These are phyloP conservation scores for Ramaria sp. DNA, from an alignment of 768 basidiomycete species.

Conservation along the genomic window DNA sequence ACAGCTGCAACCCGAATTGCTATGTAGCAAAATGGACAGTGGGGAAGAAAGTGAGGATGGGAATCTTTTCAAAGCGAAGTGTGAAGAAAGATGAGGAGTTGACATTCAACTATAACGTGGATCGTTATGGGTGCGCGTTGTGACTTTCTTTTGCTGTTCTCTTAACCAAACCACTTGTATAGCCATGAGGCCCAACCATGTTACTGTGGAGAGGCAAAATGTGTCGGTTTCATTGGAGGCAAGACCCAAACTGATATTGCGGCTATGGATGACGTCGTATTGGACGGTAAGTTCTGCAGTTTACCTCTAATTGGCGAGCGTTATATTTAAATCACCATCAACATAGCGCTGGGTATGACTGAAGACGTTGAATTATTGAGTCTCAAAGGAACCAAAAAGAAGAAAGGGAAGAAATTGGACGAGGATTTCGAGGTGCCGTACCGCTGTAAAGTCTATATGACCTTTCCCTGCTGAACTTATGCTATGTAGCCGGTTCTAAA, in stretches of 20 bases:
- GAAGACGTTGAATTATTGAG: constrained; percentile 79
- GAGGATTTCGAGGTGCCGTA: constrained; percentile 77
- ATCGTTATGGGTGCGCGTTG: constrained; percentile 82
- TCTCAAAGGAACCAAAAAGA: constrained; percentile 82
- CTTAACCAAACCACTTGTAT: neutral
- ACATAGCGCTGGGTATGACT: constrained; percentile 81
- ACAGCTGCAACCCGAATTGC: constrained; percentile 95
- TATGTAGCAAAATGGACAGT: constrained; percentile 98
- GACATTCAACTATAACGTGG: constrained; percentile 99
- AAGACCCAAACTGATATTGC: constrained; percentile 97
- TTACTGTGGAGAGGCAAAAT: constrained; percentile 92
- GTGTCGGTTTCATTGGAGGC: constrained; percentile 92
- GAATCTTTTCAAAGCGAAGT: constrained; percentile 84
- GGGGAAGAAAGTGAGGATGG: constrained; percentile 85
- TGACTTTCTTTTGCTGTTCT: neutral
- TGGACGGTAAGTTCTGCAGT: constrained; percentile 55
- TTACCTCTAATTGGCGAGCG: neutral
- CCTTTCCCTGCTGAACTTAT: constrained; percentile 2
- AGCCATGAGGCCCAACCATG: constrained; percentile 93
- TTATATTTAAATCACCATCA: constrained; percentile 4
- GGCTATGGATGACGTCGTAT: constrained; percentile 88
- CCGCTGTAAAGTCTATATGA: neutral
- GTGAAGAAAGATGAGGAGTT: constrained; percentile 78
- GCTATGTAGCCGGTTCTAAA: constrained; percentile 58
- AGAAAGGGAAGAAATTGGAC: constrained; percentile 85